Evolutionary conservation across 176 grass and related monocot genomes (phyloP).

Genomic region (Eragrostis nindensis): DNA sequence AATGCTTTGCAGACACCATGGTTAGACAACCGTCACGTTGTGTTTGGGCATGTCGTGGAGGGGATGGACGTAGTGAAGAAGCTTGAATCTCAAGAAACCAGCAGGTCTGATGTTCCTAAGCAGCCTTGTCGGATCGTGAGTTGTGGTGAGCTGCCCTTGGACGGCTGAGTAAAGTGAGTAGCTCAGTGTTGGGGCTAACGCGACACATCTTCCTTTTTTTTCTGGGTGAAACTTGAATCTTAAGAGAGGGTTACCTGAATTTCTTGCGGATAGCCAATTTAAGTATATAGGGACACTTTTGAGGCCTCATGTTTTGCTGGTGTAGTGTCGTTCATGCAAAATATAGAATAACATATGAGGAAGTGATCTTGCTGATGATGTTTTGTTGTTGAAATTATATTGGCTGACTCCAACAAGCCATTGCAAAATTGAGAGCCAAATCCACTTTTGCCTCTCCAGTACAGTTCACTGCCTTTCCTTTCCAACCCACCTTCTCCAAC

Average conservation of each 20-base stretch:
- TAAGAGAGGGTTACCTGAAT: conserved; percentile 20
- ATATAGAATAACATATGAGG: background rate
- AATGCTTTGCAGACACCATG: conserved; percentile 59
- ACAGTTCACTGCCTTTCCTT: too few relatives aligned
- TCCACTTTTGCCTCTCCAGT: too few relatives aligned
- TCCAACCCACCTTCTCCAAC: too few relatives aligned
- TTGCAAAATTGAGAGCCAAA: too few relatives aligned
- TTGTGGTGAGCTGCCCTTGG: conserved; percentile 59
- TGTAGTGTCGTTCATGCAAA: background rate
- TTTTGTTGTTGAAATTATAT: background rate
- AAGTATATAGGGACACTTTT: background rate
- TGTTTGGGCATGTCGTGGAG: conserved; percentile 70
- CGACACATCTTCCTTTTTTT: background rate
- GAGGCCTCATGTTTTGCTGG: background rate
- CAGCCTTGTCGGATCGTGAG: conserved; percentile 59
- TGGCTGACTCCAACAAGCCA: too few relatives aligned
- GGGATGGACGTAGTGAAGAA: conserved; percentile 68
- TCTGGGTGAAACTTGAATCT: background rate
- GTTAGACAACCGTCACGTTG: conserved; percentile 66
- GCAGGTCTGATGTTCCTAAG: conserved; percentile 52
- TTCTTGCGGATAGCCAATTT: background rate
- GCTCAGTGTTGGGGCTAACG: background rate
- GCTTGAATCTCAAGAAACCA: conserved; percentile 74
- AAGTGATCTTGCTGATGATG: background rate
- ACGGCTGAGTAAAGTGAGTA: conserved; percentile 34